Evolutionary conservation across 495 filamentous ascomycete genomes (phyloP), one percentile per base, ranked within the genome.

Genomic region (Penicillium canescens): DNA sequence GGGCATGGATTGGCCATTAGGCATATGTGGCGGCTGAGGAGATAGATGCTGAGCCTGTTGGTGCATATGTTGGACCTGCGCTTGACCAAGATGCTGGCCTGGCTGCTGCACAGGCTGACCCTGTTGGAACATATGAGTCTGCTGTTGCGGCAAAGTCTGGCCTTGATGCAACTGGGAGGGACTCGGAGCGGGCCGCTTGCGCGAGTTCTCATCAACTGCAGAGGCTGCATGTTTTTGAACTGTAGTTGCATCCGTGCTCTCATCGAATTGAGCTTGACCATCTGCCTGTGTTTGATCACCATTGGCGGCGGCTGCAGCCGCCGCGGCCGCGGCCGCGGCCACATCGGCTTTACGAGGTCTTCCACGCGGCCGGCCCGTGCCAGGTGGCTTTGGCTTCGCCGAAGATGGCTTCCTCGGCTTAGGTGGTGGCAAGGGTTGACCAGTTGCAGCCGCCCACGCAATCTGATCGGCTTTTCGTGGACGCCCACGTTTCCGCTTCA

Each of bases 281-380:
- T 53, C 45, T 20, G 24, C 36, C 33, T 55, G 56, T 6, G 16
- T 37, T 24, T 51, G 46, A 34, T 55, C 41, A 6, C 61, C 57
- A 28, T 36, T 38, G 21, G 35, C 41, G 20, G 44, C 49, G 1
- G 61, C 65, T 0, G 65, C 64, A 1, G 62, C 64, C 1, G 59
- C 61, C 0, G 67, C 68, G 7, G 68, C 68, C 4, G 57, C 54
- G 5, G 68, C 68, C 9, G 71, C 71, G 7, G 66, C 64, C 26
- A 72, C 57, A 59, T 75, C 72, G 2, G 65, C 68, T 54, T 75
- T 75, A 9, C 69, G 67, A 46, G 72, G 72, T 37, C 72, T 60
- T 14, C 72, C 72, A 28, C 72, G 70, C 8, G 72, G 72, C 12
- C 72, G 66, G 9, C 70, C 70, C 0, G 70, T 75, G 2, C 70